phyloP scores from a whole-genome alignment of 805 yeast species.

The Pichia eremophila region DNA sequence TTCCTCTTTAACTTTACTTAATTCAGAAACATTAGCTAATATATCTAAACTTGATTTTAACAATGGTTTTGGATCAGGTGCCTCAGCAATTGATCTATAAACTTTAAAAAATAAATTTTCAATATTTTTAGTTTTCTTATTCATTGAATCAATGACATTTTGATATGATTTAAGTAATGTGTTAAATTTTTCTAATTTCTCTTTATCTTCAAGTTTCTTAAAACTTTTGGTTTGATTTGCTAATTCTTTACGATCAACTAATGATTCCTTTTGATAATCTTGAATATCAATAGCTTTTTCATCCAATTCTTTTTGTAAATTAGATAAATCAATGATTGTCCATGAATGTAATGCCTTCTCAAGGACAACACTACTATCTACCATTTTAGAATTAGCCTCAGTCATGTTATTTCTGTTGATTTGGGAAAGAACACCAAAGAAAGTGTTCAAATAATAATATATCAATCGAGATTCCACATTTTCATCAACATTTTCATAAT shows the following conservation, averaged over 20 bases:
- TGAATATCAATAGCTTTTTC: slow-evolving; percentile 64
- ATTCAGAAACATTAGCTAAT: slow-evolving; percentile 38
- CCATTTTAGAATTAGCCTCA: not conserved
- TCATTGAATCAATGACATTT: slow-evolving; percentile 74
- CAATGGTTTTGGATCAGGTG: slow-evolving; percentile 87
- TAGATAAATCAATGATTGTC: slow-evolving; percentile 64
- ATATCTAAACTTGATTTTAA: slow-evolving; percentile 63
- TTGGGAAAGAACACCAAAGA: not conserved
- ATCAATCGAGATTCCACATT: no score
- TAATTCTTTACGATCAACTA: slow-evolving; percentile 62
- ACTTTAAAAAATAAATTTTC: slow-evolving; percentile 68
- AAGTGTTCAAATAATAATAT: no score
- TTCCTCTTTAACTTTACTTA: slow-evolving; percentile 42
- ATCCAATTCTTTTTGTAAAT: slow-evolving; percentile 66
- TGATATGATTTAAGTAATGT: slow-evolving; percentile 71
- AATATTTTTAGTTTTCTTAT: slow-evolving; percentile 64
- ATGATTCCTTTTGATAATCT: slow-evolving; percentile 57
- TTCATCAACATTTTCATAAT: no score
- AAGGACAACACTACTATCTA: slow-evolving; percentile 17
- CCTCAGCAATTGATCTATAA: slow-evolving; percentile 72
- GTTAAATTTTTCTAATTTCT: slow-evolving; percentile 57
- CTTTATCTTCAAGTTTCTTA: slow-evolving; percentile 58
- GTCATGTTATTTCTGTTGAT: not conserved
- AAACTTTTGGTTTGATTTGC: slow-evolving; percentile 84
- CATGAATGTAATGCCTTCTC: slow-evolving; percentile 62